These are phyloP conservation scores for Fusarium continuum DNA, from an alignment of 2,329 filamentous ascomycete genomes.

Conservation along the genomic window DNA sequence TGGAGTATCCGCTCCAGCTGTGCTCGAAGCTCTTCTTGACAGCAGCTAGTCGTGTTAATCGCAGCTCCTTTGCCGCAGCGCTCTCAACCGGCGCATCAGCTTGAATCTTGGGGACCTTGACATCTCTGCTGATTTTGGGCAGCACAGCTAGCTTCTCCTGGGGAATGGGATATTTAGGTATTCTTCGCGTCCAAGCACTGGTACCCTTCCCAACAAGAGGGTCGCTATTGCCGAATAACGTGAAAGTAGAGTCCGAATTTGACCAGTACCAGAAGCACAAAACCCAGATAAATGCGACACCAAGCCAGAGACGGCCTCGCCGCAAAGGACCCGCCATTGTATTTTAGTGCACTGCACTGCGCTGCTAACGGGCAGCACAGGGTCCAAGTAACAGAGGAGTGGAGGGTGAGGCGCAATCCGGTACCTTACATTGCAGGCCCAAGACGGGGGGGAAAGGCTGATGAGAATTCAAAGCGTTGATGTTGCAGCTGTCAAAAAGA, in stretches of 20 bases:
- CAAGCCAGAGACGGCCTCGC: constrained; percentile 41
- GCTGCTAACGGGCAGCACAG: constrained; percentile 9
- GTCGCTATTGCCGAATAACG: constrained; percentile 30
- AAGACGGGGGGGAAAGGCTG: constrained; percentile 11
- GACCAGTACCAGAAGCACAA: constrained; percentile 42
- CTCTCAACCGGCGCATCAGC: constrained; percentile 48
- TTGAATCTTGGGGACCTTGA: constrained; percentile 43
- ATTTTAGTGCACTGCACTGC: constrained; percentile 17
- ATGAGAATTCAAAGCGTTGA: constrained; percentile 6
- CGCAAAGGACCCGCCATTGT: constrained; percentile 34
- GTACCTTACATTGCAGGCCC: constrained; percentile 34
- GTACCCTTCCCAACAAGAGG: constrained; percentile 37
- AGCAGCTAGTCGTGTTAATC: constrained; percentile 51
- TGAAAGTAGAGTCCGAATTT: constrained; percentile 23
- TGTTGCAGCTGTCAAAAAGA: constrained; percentile 28
- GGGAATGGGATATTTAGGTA: constrained; percentile 38
- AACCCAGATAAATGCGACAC: constrained; percentile 36
- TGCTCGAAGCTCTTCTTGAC: constrained; percentile 62
- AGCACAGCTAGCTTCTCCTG: constrained; percentile 42
- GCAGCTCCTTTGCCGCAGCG: constrained; percentile 43
- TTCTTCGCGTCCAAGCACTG: constrained; percentile 37
- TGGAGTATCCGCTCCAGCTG: constrained; percentile 68
- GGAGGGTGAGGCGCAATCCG: constrained; percentile 9
- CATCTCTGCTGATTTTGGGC: constrained; percentile 45
- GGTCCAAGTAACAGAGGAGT: constrained; percentile 13